Conservation (phyloP, 805 yeast species). For the Ogataea trehalophila region DNA sequence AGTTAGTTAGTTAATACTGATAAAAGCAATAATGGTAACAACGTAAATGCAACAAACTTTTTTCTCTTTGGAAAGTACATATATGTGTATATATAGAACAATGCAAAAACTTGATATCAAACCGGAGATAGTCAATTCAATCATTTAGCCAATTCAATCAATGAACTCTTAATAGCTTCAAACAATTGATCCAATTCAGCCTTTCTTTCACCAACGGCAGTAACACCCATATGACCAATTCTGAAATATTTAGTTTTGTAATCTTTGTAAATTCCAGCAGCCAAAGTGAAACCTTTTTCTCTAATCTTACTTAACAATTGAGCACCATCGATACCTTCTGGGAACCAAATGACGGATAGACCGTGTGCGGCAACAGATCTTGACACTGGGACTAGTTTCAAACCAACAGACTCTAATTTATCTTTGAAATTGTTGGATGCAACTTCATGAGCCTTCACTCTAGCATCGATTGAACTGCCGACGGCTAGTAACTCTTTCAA, state of each 20-base stretch:
- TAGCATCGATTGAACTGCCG: constrained; percentile 41
- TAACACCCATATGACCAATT: constrained; percentile 94
- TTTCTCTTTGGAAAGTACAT: not conserved
- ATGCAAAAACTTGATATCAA: not conserved
- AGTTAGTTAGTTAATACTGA: too few relatives aligned
- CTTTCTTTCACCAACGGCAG: constrained; percentile 52
- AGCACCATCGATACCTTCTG: constrained; percentile 67
- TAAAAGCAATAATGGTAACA: too few relatives aligned
- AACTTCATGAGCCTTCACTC: constrained; percentile 59
- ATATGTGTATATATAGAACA: not conserved
- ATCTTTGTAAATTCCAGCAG: constrained; percentile 86
- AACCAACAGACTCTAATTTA: constrained; percentile 51
- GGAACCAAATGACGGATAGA: constrained; percentile 78
- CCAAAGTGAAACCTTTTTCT: constrained; percentile 66
- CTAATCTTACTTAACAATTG: constrained; percentile 56
- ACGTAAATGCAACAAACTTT: too few relatives aligned
- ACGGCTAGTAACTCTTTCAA: constrained; percentile 57
- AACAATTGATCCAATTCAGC: constrained; percentile 50
- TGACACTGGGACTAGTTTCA: constrained; percentile 60
- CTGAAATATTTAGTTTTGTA: constrained; percentile 81
- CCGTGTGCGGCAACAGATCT: constrained; percentile 77
- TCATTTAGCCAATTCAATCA: constrained; percentile 30
- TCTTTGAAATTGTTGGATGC: constrained; percentile 65
- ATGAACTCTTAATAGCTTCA: constrained; percentile 40
- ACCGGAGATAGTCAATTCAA: constrained; percentile 34